Evolutionary conservation across 2,329 filamentous ascomycete genomes (phyloP).

Genomic region (Xylariales sp.): DNA sequence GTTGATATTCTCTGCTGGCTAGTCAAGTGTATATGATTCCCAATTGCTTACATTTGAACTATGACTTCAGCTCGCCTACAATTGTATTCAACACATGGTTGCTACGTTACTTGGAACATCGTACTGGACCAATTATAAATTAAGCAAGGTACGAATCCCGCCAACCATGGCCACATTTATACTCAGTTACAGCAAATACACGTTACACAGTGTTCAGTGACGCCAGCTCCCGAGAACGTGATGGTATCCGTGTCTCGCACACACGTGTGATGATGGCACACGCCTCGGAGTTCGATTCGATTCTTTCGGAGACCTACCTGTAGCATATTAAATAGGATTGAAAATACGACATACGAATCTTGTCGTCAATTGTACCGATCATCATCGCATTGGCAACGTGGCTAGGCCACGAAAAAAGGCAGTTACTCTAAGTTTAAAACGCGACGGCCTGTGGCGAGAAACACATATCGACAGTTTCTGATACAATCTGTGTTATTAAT

Average conservation of each 20-base stretch:
- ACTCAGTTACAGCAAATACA: too few relatives aligned
- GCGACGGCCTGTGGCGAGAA: neutral
- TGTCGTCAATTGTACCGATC: too few relatives aligned
- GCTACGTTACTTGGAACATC: neutral
- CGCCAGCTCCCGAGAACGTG: too few relatives aligned
- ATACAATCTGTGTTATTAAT: conserved; percentile 4
- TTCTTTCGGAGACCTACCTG: neutral
- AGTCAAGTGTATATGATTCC: neutral
- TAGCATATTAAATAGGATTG: neutral
- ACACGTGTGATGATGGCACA: too few relatives aligned
- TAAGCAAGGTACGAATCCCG: neutral
- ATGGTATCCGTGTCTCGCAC: too few relatives aligned
- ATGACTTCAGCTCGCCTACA: neutral
- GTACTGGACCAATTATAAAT: too few relatives aligned
- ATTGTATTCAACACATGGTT: neutral
- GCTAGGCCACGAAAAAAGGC: neutral
- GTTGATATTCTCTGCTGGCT: neutral
- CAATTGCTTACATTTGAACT: neutral
- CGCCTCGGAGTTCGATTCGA: neutral
- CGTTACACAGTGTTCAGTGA: too few relatives aligned
- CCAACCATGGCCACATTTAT: neutral
- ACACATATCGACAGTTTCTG: neutral
- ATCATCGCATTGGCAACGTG: neutral
- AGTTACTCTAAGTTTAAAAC: neutral
- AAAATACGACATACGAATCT: neutral